Evolutionary conservation across 2,329 filamentous ascomycete genomes (phyloP).

Genomic region (Fusarium lateritium): DNA sequence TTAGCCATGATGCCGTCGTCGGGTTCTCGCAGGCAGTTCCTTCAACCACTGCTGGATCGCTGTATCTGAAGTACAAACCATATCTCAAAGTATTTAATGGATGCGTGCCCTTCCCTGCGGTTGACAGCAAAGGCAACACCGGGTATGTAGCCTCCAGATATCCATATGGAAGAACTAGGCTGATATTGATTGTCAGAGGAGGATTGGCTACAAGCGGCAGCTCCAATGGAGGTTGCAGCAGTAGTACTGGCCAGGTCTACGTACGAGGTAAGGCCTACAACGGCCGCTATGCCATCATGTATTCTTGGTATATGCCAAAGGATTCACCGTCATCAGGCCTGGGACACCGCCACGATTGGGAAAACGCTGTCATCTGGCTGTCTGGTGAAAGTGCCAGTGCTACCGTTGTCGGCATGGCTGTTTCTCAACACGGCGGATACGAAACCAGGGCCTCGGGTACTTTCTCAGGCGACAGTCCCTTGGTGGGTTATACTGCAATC

Average conservation of each 20-base stretch:
- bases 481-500: slow-evolving; percentile 54
- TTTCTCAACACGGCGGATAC: slow-evolving; percentile 57
- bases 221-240: slow-evolving; percentile 53
- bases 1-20: slow-evolving; percentile 52
- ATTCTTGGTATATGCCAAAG: slow-evolving; percentile 65
- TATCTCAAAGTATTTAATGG: slow-evolving; percentile 66
- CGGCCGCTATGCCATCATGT: slow-evolving; percentile 58
- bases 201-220: slow-evolving; percentile 54
- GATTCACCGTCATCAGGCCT: slow-evolving; percentile 51
- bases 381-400: slow-evolving; percentile 46
- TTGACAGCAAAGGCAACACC: slow-evolving; percentile 70
- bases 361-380: slow-evolving; percentile 49
- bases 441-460: slow-evolving; percentile 47
- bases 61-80: slow-evolving; percentile 56
- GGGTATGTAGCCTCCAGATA: slow-evolving; percentile 34
- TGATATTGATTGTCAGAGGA: slow-evolving; percentile 44
- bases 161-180: not conserved
- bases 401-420: slow-evolving; percentile 53
- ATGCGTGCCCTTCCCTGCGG: slow-evolving; percentile 75
- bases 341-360: slow-evolving; percentile 53
- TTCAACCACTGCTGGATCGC: slow-evolving; percentile 45
- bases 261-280: slow-evolving; percentile 53
- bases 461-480: slow-evolving; percentile 48
- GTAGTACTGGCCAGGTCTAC: slow-evolving; percentile 58
- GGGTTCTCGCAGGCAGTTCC: slow-evolving; percentile 53